phyloP scores from a whole-genome alignment of 2,329 filamentous ascomycete genomes.

The Hypoxylon sp. region DNA sequence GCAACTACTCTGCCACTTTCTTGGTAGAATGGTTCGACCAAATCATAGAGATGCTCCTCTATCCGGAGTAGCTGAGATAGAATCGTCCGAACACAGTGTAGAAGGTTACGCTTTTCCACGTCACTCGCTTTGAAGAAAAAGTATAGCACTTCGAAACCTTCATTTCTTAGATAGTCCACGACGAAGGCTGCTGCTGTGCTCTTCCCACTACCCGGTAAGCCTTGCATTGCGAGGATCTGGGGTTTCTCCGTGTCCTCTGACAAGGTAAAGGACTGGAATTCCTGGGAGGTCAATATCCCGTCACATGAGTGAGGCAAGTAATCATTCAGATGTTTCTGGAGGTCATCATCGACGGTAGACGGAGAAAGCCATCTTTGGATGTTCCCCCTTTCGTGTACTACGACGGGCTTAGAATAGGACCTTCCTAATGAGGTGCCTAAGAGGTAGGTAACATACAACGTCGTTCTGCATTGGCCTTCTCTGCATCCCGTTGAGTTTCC shows the following conservation, averaged over 20 bases:
- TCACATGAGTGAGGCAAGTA: slow-evolving; percentile 33
- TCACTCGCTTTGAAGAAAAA: slow-evolving; percentile 42
- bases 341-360: slow-evolving; percentile 38
- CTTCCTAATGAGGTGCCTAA: neutral
- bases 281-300: slow-evolving; percentile 10
- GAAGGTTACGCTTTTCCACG: slow-evolving; percentile 28
- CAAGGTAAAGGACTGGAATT: slow-evolving; percentile 27
- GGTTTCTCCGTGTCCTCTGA: neutral
- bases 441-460: slow-evolving; percentile 25
- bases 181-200: slow-evolving; percentile 34
- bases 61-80: slow-evolving; percentile 30
- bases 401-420: slow-evolving; percentile 22
- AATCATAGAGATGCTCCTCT: slow-evolving; percentile 35
- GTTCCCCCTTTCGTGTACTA: slow-evolving; percentile 39
- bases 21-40: slow-evolving; percentile 33
- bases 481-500: slow-evolving; percentile 36
- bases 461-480: slow-evolving; percentile 34
- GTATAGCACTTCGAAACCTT: slow-evolving; percentile 29
- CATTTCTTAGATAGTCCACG: slow-evolving; percentile 24
- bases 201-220: slow-evolving; percentile 40
- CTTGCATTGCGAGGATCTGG: slow-evolving; percentile 28
- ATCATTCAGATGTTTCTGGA: slow-evolving; percentile 33
- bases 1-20: slow-evolving; percentile 35
- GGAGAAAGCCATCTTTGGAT: slow-evolving; percentile 42
- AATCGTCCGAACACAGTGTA: slow-evolving; percentile 30